Base-by-base conservation (phyloP, 2,329 filamentous ascomycete genomes). In the Pseudocercospora vitis region DNA sequence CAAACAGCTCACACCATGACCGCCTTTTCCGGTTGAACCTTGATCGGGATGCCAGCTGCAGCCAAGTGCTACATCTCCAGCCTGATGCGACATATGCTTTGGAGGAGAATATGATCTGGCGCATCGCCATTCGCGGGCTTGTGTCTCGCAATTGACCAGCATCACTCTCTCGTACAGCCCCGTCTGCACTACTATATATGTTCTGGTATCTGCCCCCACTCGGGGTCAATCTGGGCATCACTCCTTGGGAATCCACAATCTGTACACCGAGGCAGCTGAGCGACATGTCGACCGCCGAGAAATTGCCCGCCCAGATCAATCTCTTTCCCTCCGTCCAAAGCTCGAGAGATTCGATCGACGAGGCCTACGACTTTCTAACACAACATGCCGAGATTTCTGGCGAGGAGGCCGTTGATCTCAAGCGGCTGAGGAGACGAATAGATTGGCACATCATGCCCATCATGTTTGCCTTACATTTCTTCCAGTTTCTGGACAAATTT, bases 401-500 rank as follows among this genome's bases (percentile, higher is more conserved):
- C 14, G 57, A 48, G 21, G 45, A 50, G 23, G 39, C 32, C 3
- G 31, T 56, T 16, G 53, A 59, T 14, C 44, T 58, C 8, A 55
- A 53, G 35, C 39, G 26, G 8, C 46, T 62, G 21, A 52, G 53
- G 11, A 52, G 55, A 8, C 58, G 55, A 44, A 54, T 62, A 12
- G 59, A 62, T 53, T 56, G 49, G 39, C 49, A 50, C n/a, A 50
- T 62, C 18, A 26, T 62, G 11, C 59, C 59, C 1, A 39, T 62
- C 18, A 42, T 60, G 33, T 48, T 37, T 18, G 11, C 23, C 8
- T 19, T 32, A n/a, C 48, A 29, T 16, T 58, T 50, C 31, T 56
- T 54, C 39, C 55, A 58, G 28, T 52, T 40, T 7, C 48, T 60
- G 12, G 58, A 60, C 71, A 85, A 85, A 68, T 79, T 84, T 55